Conservation (phyloP, 352 stramenopile species). For the Blastocystis sp. region DNA sequence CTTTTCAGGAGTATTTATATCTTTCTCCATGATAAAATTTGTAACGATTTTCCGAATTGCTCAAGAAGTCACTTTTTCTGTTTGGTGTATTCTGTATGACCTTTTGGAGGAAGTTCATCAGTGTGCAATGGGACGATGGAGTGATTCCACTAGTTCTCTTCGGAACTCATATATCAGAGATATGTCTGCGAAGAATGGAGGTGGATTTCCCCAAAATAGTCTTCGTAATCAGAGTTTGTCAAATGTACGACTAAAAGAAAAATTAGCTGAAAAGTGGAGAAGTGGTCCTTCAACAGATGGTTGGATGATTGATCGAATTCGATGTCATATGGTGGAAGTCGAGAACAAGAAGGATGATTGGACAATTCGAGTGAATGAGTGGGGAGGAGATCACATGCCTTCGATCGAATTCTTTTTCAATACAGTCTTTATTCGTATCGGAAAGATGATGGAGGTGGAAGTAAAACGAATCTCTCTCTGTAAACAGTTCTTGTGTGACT, state of each 20-base stretch:
- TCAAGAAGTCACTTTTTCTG: constrained; percentile 12
- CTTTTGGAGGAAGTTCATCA: not conserved
- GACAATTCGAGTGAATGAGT: not conserved
- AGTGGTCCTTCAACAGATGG: not conserved
- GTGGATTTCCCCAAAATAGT: not conserved
- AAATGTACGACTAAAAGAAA: not conserved
- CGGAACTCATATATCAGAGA: not conserved
- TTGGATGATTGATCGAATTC: not conserved
- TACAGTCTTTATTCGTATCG: not conserved
- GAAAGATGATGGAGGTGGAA: not conserved
- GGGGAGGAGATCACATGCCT: not conserved
- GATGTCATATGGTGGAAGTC: not conserved
- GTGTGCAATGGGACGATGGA: not conserved
- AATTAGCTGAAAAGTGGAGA: not conserved
- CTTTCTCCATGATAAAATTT: not conserved
- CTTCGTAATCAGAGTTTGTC: not conserved
- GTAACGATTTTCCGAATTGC: not conserved
- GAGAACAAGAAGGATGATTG: not conserved
- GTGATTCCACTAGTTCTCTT: not conserved
- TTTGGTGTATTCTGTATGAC: constrained; percentile 19
- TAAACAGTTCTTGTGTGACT: not conserved
- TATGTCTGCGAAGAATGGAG: not conserved
- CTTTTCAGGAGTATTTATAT: not conserved
- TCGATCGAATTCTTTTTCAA: constrained; percentile 29
- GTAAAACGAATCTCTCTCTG: not conserved